Percentiles rank a stretch among this genome's conserved stretches.
Conservation (phyloP, 345 rosid genomes). For the Draba incana region DNA sequence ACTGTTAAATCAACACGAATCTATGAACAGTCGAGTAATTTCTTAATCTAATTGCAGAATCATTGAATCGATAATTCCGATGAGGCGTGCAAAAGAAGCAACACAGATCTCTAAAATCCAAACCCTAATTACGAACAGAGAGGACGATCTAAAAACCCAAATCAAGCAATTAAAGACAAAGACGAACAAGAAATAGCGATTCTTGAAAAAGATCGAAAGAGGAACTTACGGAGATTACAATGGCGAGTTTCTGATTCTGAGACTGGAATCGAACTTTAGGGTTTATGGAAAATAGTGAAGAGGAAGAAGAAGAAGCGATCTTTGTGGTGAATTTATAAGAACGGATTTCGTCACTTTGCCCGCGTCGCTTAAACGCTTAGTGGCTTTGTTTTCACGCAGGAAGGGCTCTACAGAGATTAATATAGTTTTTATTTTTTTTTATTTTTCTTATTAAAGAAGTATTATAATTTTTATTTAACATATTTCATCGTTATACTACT, state of each 20-base stretch:
- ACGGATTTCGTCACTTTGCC: neutral
- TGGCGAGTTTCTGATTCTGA: neutral
- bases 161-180: neutral
- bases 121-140: too few relatives aligned
- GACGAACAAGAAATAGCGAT: neutral
- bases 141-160: neutral
- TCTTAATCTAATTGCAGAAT: neutral
- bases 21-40: too few relatives aligned
- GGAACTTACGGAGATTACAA: conserved; percentile 6
- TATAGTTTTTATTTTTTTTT: too few relatives aligned
- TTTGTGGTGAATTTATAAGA: conserved; percentile 6
- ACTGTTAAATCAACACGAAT: too few relatives aligned
- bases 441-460: too few relatives aligned
- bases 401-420: too few relatives aligned
- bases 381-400: conserved; percentile 14
- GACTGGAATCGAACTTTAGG: neutral
- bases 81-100: too few relatives aligned
- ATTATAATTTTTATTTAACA: too few relatives aligned
- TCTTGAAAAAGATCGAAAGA: neutral
- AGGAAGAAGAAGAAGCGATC: neutral
- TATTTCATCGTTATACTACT: too few relatives aligned
- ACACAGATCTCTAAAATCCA: too few relatives aligned
- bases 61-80: neutral
- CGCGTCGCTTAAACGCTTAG: conserved; percentile 13
- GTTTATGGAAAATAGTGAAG: neutral